phyloP scores from a whole-genome alignment of 2,329 filamentous ascomycete genomes.

The Polychaeton citri region DNA sequence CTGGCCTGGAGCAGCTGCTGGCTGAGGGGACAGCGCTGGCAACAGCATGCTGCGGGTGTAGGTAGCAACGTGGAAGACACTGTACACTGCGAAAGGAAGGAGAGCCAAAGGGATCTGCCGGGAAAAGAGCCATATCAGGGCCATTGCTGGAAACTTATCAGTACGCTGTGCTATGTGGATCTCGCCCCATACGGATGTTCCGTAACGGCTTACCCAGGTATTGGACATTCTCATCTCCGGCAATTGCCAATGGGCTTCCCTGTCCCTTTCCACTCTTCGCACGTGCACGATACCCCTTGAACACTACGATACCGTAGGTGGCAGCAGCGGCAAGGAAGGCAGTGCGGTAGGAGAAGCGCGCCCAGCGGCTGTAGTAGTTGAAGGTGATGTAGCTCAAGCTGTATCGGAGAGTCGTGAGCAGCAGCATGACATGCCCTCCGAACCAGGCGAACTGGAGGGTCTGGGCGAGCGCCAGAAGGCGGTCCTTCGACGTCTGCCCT shows the following conservation, averaged over 20 bases:
- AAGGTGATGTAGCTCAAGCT: slow-evolving; percentile 74
- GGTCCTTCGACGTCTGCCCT: slow-evolving; percentile 7
- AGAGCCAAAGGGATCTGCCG: slow-evolving; percentile 83
- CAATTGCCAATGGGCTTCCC: slow-evolving; percentile 50
- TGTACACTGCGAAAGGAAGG: slow-evolving; percentile 92
- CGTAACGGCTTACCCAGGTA: slow-evolving; percentile 62
- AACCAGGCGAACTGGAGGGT: slow-evolving; percentile 75
- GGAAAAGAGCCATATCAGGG: slow-evolving; percentile 84
- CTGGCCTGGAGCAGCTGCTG: slow-evolving; percentile 38
- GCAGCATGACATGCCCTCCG: slow-evolving; percentile 68
- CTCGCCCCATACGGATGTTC: neutral
- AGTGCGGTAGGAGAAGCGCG: slow-evolving; percentile 73
- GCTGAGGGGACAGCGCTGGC: slow-evolving; percentile 63
- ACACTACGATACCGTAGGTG: slow-evolving; percentile 96
- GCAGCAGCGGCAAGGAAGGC: slow-evolving; percentile 80
- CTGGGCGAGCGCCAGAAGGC: slow-evolving; percentile 27
- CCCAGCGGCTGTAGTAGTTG: slow-evolving; percentile 68
- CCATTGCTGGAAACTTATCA: slow-evolving; percentile 53
- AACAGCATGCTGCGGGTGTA: slow-evolving; percentile 91
- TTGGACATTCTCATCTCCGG: slow-evolving; percentile 90
- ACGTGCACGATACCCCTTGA: slow-evolving; percentile 87
- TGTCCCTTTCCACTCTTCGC: slow-evolving; percentile 55
- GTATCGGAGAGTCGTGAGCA: slow-evolving; percentile 74
- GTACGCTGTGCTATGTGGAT: neutral
- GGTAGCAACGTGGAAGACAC: slow-evolving; percentile 93